Evolutionary conservation across 2,329 filamentous ascomycete genomes (phyloP).

Genomic region (Septoria linicola): DNA sequence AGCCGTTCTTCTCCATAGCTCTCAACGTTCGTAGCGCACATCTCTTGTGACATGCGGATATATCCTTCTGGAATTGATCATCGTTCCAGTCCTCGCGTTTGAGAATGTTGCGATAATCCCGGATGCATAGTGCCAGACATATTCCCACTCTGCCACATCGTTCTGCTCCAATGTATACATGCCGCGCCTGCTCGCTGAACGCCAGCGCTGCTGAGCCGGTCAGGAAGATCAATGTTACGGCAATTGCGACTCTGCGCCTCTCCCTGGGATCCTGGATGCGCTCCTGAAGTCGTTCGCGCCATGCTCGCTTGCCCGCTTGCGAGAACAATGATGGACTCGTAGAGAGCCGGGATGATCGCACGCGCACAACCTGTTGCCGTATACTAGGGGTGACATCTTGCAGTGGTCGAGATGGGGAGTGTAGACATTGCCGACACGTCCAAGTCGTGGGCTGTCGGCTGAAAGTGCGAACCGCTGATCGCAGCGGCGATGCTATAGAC

Average conservation of each 20-base stretch:
- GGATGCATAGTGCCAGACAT: constrained; percentile 73
- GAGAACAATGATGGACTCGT: constrained; percentile 11
- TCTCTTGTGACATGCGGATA: constrained; percentile 85
- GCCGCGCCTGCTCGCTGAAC: constrained; percentile 67
- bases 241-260: constrained; percentile 35
- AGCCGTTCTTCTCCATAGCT: constrained; percentile 92
- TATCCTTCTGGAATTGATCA: constrained; percentile 61
- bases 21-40: constrained; percentile 84
- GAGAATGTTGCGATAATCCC: constrained; percentile 85
- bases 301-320: constrained; percentile 33
- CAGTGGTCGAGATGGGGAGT: constrained; percentile 14
- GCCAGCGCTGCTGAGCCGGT: constrained; percentile 46
- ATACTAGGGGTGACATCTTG: not conserved
- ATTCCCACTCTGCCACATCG: constrained; percentile 75
- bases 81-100: constrained; percentile 63
- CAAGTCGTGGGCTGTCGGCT: constrained; percentile 18
- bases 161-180: constrained; percentile 71
- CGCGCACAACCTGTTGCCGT: constrained; percentile 5
- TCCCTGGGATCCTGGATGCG: constrained; percentile 19
- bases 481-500: constrained; percentile 22
- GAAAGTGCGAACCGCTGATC: constrained; percentile 10
- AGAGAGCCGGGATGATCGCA: constrained; percentile 1
- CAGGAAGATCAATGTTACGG: constrained; percentile 34
- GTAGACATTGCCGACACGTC: constrained; percentile 31
- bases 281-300: constrained; percentile 31